These are phyloP conservation scores for Gonium pectorale DNA, from an alignment of 139 green algal genomes.

Conservation along the genomic window DNA sequence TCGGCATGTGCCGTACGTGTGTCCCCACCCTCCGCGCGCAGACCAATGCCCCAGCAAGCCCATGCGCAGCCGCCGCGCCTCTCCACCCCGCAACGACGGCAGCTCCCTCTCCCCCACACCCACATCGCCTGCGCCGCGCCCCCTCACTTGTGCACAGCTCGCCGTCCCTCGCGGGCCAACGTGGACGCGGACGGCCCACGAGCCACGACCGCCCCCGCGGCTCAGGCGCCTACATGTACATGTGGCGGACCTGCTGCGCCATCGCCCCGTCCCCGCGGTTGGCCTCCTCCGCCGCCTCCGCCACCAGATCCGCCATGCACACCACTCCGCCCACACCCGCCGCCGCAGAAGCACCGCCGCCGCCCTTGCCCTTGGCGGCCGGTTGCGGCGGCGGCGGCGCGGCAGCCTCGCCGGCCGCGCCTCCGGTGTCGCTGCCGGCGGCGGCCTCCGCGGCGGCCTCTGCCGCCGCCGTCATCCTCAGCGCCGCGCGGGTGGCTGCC, in stretches of 20 bases:
- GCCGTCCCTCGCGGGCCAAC: no score
- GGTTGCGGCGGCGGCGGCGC: background rate
- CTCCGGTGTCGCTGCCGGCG: background rate
- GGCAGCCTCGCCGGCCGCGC: background rate
- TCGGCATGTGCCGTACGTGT: no score
- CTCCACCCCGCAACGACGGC: no score
- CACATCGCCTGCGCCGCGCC: no score
- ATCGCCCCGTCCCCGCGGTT: background rate
- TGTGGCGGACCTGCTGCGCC: constrained; percentile 12
- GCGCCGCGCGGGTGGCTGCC: constrained; percentile 22
- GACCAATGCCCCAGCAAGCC: no score
- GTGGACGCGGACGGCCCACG: no score
- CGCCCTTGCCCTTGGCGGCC: background rate
- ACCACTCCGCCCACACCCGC: background rate
- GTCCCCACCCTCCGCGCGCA: no score
- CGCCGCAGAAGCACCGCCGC: background rate
- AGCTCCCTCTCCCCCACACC: no score
- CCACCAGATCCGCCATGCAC: constrained; percentile 11
- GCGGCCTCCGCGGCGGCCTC: background rate
- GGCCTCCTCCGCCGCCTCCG: constrained; percentile 25
- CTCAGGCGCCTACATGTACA: no score
- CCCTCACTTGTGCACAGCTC: no score
- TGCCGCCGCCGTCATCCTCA: background rate
- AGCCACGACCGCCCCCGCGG: no score
- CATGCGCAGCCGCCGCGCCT: no score